phyloP scores from a whole-genome alignment of 169 alveolate species.

The Perkinsus chesapeaki region DNA sequence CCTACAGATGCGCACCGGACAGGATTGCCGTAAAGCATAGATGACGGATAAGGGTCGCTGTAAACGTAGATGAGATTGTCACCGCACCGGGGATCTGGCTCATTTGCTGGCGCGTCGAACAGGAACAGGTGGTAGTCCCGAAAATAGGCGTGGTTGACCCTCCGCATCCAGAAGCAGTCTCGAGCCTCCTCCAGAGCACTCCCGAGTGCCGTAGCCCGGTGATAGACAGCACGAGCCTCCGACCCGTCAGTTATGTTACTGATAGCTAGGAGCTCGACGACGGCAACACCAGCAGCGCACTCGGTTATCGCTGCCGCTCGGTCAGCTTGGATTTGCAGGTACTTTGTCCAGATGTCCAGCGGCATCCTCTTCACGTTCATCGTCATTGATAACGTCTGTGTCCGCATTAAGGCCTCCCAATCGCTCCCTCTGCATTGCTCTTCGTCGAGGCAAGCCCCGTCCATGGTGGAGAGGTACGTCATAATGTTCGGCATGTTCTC shows the following conservation, averaged over 20 bases:
- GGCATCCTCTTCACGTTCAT: background rate
- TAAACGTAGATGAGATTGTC: background rate
- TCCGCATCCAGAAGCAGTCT: background rate
- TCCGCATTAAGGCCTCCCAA: background rate
- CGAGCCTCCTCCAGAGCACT: background rate
- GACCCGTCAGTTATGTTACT: background rate
- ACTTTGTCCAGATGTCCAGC: background rate
- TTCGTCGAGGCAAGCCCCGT: background rate
- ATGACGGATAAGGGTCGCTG: background rate
- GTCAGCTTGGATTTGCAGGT: background rate
- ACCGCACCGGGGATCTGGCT: background rate
- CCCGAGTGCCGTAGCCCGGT: background rate
- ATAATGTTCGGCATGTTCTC: background rate
- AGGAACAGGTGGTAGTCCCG: background rate
- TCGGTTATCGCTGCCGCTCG: background rate
- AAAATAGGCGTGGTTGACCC: background rate
- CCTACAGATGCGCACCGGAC: background rate
- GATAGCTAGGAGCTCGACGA: background rate
- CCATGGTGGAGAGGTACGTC: background rate
- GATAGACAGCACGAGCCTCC: background rate
- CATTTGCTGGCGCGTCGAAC: background rate
- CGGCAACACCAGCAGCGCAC: background rate
- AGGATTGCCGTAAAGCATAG: background rate
- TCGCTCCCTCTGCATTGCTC: background rate
- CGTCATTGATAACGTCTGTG: background rate